A percentile compares a stretch with the other conserved stretches of the same genome.
These are phyloP conservation scores for Arthrobotrys sinensis DNA, from an alignment of 2,329 filamentous ascomycete species.

Conservation along the genomic window DNA sequence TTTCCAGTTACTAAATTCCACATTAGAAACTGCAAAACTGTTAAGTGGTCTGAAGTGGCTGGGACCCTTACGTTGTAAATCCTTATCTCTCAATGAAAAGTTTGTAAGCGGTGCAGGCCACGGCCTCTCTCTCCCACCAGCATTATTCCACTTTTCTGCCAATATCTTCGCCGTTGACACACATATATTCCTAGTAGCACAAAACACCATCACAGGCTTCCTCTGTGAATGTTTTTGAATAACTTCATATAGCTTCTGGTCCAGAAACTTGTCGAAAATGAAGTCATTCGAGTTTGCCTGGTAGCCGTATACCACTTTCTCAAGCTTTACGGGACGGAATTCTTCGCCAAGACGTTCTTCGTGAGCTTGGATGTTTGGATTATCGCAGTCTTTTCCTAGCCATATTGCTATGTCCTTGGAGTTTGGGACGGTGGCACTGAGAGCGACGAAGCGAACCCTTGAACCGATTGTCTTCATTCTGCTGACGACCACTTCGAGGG, in stretches of 20 bases:
- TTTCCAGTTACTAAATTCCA: slow-evolving; percentile 65
- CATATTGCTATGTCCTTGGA: slow-evolving; percentile 83
- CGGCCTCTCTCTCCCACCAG: slow-evolving; percentile 71
- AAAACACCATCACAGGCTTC: slow-evolving; percentile 88
- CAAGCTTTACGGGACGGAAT: slow-evolving; percentile 82
- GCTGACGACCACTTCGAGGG: slow-evolving; percentile 81
- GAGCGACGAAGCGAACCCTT: slow-evolving; percentile 82
- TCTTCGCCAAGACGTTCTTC: slow-evolving; percentile 82
- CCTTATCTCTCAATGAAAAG: slow-evolving; percentile 73
- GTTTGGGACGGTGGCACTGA: slow-evolving; percentile 88
- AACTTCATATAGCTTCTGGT: slow-evolving; percentile 76
- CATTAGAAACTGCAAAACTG: background rate
- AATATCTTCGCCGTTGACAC: slow-evolving; percentile 78
- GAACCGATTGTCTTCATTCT: slow-evolving; percentile 86
- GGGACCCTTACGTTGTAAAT: slow-evolving; percentile 73
- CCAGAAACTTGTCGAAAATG: slow-evolving; percentile 80
- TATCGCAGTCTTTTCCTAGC: slow-evolving; percentile 78
- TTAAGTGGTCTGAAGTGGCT: background rate
- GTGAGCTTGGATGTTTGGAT: slow-evolving; percentile 76
- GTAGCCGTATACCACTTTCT: slow-evolving; percentile 83
- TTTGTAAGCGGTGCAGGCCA: slow-evolving; percentile 75
- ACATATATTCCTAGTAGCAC: slow-evolving; percentile 81
- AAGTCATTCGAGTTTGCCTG: slow-evolving; percentile 78
- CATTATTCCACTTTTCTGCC: slow-evolving; percentile 75
- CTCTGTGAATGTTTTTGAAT: slow-evolving; percentile 76